Base-by-base conservation (phyloP, 148 eudicot genomes). In the Camellia sinensis region DNA sequence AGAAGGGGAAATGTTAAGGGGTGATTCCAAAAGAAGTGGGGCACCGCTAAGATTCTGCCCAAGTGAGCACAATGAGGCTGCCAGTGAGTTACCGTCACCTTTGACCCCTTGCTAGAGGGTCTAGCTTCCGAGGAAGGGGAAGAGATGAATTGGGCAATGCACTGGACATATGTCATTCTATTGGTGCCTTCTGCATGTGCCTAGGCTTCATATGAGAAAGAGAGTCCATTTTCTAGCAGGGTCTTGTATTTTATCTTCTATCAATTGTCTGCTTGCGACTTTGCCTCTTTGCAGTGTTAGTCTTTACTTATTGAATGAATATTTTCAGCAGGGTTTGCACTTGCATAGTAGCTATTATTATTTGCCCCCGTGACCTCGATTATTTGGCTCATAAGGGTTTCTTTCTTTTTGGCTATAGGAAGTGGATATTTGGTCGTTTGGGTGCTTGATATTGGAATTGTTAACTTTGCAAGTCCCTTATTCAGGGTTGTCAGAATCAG, bases 371-470 rank as follows among this genome's bases (percentile, higher is more conserved):
- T 69, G 48, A 18, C n/a, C 40, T 11, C 2, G n/a, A 63, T 37
- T 79, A 22, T 45, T 67, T 17, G 40, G 7, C 40, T 56, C 60
- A 3, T 22, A 60, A 19, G 52, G 50, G 46, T 19, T n/a, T n/a
- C 62, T 41, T 29, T 17, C 41, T 44, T 74, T 80, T 81, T 83
- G 76, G 70, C 60, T 82, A 74, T 85, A 95, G 99, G 98, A 94
- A 85, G 95, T 91, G 85, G 99, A 96, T 89, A 87, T 96, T 63
- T 96, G 99, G 99, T 96, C 99, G 44, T 96, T 89, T 83, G 99
- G 99, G 37, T 96, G 99, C 86, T 73, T 96, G 80, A 87, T 94
- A 19, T 82, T 90, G 85, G 99, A 96, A 80, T 79, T 96, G 84
- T 79, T 96, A 82, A 93, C 97, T 45, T 78, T 96, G 85, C 90